phyloP scores from a whole-genome alignment of 495 filamentous ascomycete species.

The Hyaloscypha variabilis region DNA sequence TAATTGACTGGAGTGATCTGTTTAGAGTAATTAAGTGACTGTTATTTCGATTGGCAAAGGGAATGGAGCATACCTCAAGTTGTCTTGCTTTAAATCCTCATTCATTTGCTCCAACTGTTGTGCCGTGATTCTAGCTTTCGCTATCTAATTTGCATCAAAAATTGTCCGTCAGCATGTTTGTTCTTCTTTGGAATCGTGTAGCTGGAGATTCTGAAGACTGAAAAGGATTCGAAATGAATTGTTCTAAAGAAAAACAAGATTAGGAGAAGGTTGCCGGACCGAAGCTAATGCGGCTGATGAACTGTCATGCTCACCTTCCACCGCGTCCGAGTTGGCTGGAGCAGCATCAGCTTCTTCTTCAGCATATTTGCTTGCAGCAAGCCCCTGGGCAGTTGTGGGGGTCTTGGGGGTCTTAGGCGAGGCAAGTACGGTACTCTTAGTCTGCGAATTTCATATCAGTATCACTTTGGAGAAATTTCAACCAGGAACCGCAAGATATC shows the following conservation, averaged over 20 bases:
- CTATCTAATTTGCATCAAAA: constrained; percentile 42
- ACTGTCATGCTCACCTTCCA: constrained; percentile 58
- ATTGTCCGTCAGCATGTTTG: constrained; percentile 13
- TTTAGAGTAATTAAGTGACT: background rate
- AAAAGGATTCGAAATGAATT: background rate
- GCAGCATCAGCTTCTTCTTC: constrained; percentile 30
- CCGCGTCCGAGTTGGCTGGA: constrained; percentile 34
- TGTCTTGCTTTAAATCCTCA: constrained; percentile 49
- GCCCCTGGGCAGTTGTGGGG: constrained; percentile 33
- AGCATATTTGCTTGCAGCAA: constrained; percentile 49
- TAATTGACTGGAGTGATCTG: constrained; percentile 31
- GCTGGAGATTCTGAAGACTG: background rate
- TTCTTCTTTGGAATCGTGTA: constrained; percentile 1
- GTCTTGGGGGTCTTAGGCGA: constrained; percentile 21
- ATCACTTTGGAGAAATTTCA: background rate
- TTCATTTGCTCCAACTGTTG: constrained; percentile 49
- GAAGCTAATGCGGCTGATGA: constrained; percentile 59
- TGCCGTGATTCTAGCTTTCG: constrained; percentile 46
- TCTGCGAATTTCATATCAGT: constrained; percentile 15
- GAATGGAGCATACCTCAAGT: constrained; percentile 34
- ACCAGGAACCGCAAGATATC: background rate
- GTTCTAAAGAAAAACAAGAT: constrained; percentile 29
- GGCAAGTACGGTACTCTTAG: constrained; percentile 20
- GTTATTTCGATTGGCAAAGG: background rate
- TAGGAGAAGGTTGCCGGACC: constrained; percentile 51